Evolutionary conservation across 306 rosid genomes (phyloP).

Genomic region (Datisca glomerata): DNA sequence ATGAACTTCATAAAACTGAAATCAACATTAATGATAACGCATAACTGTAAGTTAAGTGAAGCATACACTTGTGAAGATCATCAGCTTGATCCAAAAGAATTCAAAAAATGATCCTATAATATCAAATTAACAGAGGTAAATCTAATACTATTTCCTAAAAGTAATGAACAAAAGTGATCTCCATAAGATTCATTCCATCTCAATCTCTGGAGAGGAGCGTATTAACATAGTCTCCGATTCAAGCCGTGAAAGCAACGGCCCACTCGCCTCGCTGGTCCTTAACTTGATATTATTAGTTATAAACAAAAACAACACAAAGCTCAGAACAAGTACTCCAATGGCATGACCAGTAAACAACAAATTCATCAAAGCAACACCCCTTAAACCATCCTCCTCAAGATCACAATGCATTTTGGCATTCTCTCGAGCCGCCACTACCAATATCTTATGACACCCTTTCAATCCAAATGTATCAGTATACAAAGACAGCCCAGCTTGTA

Average conservation of each 20-base stretch:
- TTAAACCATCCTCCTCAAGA: slow-evolving; percentile 54
- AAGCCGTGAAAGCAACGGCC: slow-evolving; percentile 41
- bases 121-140: no score
- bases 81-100: no score
- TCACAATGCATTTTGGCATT: slow-evolving; percentile 53
- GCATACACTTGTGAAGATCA: no score
- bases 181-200: slow-evolving; percentile 40
- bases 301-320: slow-evolving; percentile 40
- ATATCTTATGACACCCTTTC: slow-evolving; percentile 58
- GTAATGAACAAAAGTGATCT: no score
- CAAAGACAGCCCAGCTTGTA: slow-evolving; percentile 62
- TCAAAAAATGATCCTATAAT: no score
- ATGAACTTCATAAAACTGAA: no score
- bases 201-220: slow-evolving; percentile 30
- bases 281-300: slow-evolving; percentile 27
- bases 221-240: slow-evolving; percentile 22
- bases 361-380: slow-evolving; percentile 64
- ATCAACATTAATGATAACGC: no score
- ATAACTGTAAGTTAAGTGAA: no score
- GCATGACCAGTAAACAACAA: slow-evolving; percentile 61
- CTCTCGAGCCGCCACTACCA: slow-evolving; percentile 12
- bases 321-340: slow-evolving; percentile 31
- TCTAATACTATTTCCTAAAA: no score
- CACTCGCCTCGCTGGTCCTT: slow-evolving; percentile 34
- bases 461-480: slow-evolving; percentile 56